Evolutionary conservation across 768 basidiomycete genomes (phyloP).

Genomic region (Nevesoporus exiguus): DNA sequence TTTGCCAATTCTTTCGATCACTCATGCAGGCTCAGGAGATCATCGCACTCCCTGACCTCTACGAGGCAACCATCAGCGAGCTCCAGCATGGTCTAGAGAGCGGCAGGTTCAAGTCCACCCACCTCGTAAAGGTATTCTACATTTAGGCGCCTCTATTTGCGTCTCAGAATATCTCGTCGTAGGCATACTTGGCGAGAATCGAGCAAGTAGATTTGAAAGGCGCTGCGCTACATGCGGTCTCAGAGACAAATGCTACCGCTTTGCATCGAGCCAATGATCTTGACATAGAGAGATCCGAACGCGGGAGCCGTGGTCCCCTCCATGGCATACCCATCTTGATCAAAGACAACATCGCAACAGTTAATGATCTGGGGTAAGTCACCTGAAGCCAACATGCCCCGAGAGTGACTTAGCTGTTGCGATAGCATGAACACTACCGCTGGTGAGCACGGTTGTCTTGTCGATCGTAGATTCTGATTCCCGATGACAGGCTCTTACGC

Average conservation of each 20-base stretch:
- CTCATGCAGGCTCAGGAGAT: not conserved
- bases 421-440: conserved; percentile 47
- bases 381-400: not conserved
- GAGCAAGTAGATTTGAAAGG: conserved; percentile 67
- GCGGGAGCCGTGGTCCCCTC: conserved; percentile 43
- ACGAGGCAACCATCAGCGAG: conserved; percentile 56
- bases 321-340: conserved; percentile 60
- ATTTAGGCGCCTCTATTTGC: too few relatives aligned
- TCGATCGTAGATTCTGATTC: not conserved
- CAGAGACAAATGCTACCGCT: conserved; percentile 56
- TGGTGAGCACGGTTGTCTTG: conserved; percentile 40
- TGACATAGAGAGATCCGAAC: conserved; percentile 49
- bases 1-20: not conserved
- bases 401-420: not conserved
- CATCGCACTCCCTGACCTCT: conserved; percentile 46
- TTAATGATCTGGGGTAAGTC: conserved; percentile 24
- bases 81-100: conserved; percentile 50
- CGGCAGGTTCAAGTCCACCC: conserved; percentile 53
- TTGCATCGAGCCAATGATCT: conserved; percentile 48
- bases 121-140: conserved; percentile 53
- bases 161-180: not conserved
- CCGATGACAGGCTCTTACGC: conserved; percentile 32
- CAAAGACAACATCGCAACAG: conserved; percentile 45
- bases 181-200: conserved; percentile 67
- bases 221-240: conserved; percentile 52